Evolutionary conservation across 2,329 filamentous ascomycete genomes (phyloP), one percentile per base, ranked within the genome.

Genomic region (Thielaviopsis musarum): DNA sequence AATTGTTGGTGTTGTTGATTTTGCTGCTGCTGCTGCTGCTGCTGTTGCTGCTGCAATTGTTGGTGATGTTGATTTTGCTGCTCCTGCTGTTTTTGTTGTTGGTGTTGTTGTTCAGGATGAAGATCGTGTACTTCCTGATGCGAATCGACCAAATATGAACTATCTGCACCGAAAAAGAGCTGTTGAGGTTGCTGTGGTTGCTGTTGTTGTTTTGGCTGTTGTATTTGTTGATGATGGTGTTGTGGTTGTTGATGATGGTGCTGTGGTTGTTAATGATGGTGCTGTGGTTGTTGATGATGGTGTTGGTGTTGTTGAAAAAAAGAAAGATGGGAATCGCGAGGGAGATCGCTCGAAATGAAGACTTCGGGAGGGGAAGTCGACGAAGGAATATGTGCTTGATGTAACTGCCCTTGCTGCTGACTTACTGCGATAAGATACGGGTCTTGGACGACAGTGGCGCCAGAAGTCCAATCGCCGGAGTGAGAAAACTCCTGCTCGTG

Each of bases 381-480:
- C 28, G 57, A 54, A 17, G 17, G 52, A 30, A 59, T 59, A 49
- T 59, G 57, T 9, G 30, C 21, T 53, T 54, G 57, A 59, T 59
- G 57, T 48, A 59, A 59, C 52, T 59, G 57, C 30, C 2, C 52
- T 48, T 59, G 57, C 12, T 59, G 57, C 52, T 59, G 57, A 17
- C n/a, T 26, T 28, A 34, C 54, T 52, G 54, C 54, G 22, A 56
- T 22, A 6, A 60, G n/a, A 38, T 56, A 60, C 52, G 58, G 30
- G 28, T 48, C 54, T 56, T 56, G 54, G 30, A 60, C 48, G 54
- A 56, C 54, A 60, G 58, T 60, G 58, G 58, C 48, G 54, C 34
- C 58, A 60, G 58, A 52, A 51, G 49, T 48, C 58, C 58, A 60
- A 19, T 49, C 52, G 30, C 24, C 24, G 30, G 52, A 30, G 19